Evolutionary conservation across 2,329 filamentous ascomycete genomes (phyloP), one percentile per base, ranked within the genome.

Genomic region (Chaetoscypha palmicola): DNA sequence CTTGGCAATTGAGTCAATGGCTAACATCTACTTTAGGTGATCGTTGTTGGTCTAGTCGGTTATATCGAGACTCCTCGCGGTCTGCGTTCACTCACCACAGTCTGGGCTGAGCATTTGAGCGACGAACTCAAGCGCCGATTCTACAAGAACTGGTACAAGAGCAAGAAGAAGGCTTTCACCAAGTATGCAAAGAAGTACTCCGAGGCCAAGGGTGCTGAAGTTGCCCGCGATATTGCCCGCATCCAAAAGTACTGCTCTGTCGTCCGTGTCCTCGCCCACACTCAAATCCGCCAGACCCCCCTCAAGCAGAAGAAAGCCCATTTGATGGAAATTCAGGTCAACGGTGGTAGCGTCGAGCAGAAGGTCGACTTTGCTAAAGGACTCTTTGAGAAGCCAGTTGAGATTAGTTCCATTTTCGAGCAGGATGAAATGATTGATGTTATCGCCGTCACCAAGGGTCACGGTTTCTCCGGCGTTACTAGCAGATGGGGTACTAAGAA

Each of bases 111-210:
- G 83, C 92, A 98, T 73, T 74, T 98, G 73, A 87, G 86, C 74
- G 92, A 98, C 73, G 92, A 97, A 77, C 69, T 98, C 73, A 95
- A 95, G 85, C 87, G 92, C 67, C 87, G 92, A 69, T 98, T 98
- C 88, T 98, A 98, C 87, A 97, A 97, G 89, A 98, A 98, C 86
- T 98, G 92, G 92, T 98, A 98, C 86, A 95, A 95, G 86, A 89
- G 83, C 81, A 98, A 98, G 90, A 97, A 96, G 88, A 98, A 98
- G 91, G 92, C 92, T 54, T 98, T 98, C 80, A 98, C 92, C 81
- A 96, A 94, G 81, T 98, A 98, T 77, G 88, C 92, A 79, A 98
- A 97, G 88, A 91, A 94, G 83, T 88, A 97, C 84, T 89, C 91
- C 57, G 91, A 97, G 79, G 83, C 74, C 77, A 86, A 72, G 73